phyloP scores from a whole-genome alignment of 805 yeast species.

The Zygosaccharomyces rouxii region DNA sequence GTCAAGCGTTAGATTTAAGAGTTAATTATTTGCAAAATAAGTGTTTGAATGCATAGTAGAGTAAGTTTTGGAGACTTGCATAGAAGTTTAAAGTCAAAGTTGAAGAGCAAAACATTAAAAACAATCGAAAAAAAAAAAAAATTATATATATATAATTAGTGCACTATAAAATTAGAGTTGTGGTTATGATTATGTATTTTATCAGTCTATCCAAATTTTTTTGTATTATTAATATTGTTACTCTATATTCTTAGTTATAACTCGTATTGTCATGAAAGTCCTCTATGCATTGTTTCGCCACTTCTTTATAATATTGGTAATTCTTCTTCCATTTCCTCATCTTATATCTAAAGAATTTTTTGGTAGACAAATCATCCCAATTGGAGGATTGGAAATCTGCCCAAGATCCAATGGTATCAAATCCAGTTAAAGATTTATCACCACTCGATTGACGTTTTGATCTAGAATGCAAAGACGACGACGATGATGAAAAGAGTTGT shows the following conservation, averaged over 20 bases:
- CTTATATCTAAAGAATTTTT: conserved; percentile 20
- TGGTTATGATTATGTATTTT: too few species aligned
- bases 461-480: conserved; percentile 1
- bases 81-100: too few species aligned
- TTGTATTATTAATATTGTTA: background rate
- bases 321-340: conserved; percentile 16
- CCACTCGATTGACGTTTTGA: background rate
- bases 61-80: too few species aligned
- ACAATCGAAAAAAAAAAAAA: background rate
- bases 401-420: conserved; percentile 11
- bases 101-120: too few species aligned
- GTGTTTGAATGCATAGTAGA: too few species aligned
- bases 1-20: too few species aligned
- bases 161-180: background rate
- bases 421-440: background rate
- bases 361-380: conserved; percentile 18
- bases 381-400: conserved; percentile 11
- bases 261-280: conserved; percentile 17
- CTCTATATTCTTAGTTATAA: conserved; percentile 1
- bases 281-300: conserved; percentile 21
- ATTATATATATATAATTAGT: background rate
- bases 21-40: too few species aligned
- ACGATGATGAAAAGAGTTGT: conserved; percentile 6
- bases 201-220: background rate
- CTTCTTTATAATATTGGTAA: conserved; percentile 17